These are phyloP conservation scores for Dothideomycetes sp. DNA, from an alignment of 2,329 filamentous ascomycete genomes.

Conservation along the genomic window DNA sequence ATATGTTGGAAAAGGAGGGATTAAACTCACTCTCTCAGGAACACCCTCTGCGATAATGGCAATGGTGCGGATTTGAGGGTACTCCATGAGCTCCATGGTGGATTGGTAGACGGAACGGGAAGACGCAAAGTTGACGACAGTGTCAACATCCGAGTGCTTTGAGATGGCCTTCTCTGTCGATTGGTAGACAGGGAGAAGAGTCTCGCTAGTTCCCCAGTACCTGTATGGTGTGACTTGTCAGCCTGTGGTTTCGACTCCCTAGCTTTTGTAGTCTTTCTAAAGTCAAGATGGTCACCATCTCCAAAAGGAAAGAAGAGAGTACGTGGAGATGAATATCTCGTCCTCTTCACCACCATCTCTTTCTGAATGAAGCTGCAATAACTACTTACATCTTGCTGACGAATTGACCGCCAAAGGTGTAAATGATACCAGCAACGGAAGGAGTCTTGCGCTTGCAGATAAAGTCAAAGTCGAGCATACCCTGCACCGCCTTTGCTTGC, in stretches of 20 bases:
- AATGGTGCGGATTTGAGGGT: conserved; percentile 94
- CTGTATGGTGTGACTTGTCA: conserved; percentile 8
- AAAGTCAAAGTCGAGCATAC: conserved; percentile 94
- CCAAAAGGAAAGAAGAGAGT: too few relatives aligned
- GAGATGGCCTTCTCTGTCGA: conserved; percentile 80
- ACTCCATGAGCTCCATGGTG: conserved; percentile 97
- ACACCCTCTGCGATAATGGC: conserved; percentile 99
- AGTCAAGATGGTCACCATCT: too few relatives aligned
- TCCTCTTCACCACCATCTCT: neutral
- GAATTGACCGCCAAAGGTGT: conserved; percentile 99
- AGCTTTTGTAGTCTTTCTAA: too few relatives aligned
- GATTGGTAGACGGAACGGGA: conserved; percentile 98
- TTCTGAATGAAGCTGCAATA: too few relatives aligned
- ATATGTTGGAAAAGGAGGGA: neutral
- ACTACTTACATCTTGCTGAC: conserved; percentile 85
- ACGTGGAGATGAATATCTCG: too few relatives aligned
- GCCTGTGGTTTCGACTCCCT: neutral
- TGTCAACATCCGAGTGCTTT: conserved; percentile 96
- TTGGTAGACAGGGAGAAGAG: conserved; percentile 96
- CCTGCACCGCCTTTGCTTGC: conserved; percentile 65
- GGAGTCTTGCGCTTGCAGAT: conserved; percentile 98
- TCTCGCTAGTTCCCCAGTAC: conserved; percentile 99
- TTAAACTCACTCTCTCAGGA: conserved; percentile 71
- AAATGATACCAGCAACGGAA: conserved; percentile 98
- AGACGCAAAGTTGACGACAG: conserved; percentile 98